These are phyloP conservation scores for Bothriochloa decipiens DNA, from an alignment of 176 grass and related monocot species.

Conservation along the genomic window DNA sequence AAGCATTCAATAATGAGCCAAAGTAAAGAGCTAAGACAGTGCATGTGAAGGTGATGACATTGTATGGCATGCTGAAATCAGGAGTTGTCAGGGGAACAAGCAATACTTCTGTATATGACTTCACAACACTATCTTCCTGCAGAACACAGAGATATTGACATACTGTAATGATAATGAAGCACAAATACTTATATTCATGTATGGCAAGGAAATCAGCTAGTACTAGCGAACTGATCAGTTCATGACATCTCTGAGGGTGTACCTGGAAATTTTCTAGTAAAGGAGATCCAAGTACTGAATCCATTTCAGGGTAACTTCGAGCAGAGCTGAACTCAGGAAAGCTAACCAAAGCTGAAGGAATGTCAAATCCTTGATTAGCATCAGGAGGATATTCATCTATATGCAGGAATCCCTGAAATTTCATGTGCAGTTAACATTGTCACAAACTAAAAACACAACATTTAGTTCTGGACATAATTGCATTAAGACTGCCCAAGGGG, in stretches of 20 bases:
- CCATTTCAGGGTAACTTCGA: slow-evolving; percentile 63
- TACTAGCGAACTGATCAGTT: slow-evolving; percentile 6
- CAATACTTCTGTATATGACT: slow-evolving; percentile 92
- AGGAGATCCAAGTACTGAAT: slow-evolving; percentile 49
- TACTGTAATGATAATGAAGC: slow-evolving; percentile 8
- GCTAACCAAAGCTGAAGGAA: slow-evolving; percentile 92
- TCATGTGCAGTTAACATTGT: slow-evolving; percentile 6
- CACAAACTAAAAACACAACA: slow-evolving; percentile 20
- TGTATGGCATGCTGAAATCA: slow-evolving; percentile 99
- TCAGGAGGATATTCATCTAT: slow-evolving; percentile 99
- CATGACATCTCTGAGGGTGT: slow-evolving; percentile 31
- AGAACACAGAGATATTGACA: slow-evolving; percentile 33
- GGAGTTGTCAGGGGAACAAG: slow-evolving; percentile 97
- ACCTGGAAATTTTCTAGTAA: slow-evolving; percentile 81
- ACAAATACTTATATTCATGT: not conserved
- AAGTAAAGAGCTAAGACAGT: slow-evolving; percentile 96
- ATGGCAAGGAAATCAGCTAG: not conserved
- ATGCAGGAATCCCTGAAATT: slow-evolving; percentile 90
- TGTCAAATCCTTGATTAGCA: slow-evolving; percentile 99
- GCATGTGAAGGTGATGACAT: slow-evolving; percentile 99
- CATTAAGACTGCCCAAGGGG: slow-evolving; percentile 1
- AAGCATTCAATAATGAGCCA: slow-evolving; percentile 85
- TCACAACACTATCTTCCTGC: slow-evolving; percentile 77
- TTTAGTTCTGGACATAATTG: slow-evolving; percentile 11
- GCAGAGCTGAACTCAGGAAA: slow-evolving; percentile 88